A percentile compares a stretch with the other conserved stretches of the same genome.
phyloP scores from a whole-genome alignment of 2,329 filamentous ascomycete genomes.

The Bipolaris sorokiniana region DNA sequence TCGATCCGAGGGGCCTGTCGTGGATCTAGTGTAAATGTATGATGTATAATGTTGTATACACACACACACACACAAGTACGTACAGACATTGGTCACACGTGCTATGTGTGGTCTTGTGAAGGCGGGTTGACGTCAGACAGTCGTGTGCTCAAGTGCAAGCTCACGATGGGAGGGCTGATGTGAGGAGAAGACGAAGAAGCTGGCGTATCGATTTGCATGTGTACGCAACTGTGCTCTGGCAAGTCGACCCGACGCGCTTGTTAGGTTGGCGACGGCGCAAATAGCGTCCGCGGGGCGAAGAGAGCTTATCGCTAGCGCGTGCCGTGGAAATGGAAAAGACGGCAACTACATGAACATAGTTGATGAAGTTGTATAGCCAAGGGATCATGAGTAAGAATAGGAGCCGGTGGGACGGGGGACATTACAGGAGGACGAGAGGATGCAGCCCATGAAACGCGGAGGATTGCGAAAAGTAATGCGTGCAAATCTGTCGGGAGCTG shows the following conservation, averaged over 20 bases:
- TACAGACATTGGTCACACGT: background rate
- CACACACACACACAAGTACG: background rate
- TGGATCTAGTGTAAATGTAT: background rate
- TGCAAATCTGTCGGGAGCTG: no score
- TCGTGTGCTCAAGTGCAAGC: background rate
- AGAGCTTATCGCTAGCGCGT: background rate
- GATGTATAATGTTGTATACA: slow-evolving; percentile 1
- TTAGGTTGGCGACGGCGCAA: background rate
- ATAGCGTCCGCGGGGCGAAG: slow-evolving; percentile 5
- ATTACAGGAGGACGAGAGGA: background rate
- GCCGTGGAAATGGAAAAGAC: background rate
- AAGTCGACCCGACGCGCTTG: background rate
- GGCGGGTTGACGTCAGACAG: background rate
- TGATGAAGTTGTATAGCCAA: no score
- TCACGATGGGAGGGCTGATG: background rate
- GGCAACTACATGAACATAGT: background rate
- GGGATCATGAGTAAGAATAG: no score
- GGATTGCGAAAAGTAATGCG: slow-evolving; percentile 6
- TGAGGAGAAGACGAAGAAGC: background rate
- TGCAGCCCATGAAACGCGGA: slow-evolving; percentile 4
- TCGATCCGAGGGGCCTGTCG: background rate
- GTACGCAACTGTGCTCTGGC: background rate
- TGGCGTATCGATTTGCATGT: background rate
- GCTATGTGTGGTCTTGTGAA: background rate
- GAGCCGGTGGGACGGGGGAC: background rate